Evolutionary conservation across 169 alveolate species (phyloP).

Genomic region (Miamiensis avidus): DNA sequence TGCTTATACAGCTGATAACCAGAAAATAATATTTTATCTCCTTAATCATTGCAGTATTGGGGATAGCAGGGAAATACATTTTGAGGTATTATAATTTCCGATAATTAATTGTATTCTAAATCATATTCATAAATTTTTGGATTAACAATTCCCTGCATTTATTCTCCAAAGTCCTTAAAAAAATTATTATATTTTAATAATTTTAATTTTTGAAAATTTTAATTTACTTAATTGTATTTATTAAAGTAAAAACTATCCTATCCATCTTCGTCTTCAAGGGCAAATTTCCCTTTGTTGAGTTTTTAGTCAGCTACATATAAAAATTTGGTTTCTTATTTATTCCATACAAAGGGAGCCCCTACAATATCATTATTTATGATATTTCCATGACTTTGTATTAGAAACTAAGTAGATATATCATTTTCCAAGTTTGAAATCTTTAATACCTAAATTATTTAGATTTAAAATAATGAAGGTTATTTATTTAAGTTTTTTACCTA

Average conservation of each 20-base stretch:
- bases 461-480: no score
- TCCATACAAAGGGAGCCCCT: neutral
- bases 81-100: neutral
- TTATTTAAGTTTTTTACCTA: no score
- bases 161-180: slow-evolving; percentile 9
- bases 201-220: no score
- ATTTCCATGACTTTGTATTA: neutral
- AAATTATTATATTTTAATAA: neutral
- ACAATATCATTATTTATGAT: neutral
- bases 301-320: neutral
- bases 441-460: no score
- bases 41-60: slow-evolving; percentile 3
- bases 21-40: slow-evolving; percentile 1
- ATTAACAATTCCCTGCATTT: neutral
- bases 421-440: no score
- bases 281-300: neutral
- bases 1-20: slow-evolving; percentile 3
- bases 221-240: neutral
- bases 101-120: neutral
- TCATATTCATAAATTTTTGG: slow-evolving; percentile 6
- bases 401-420: no score
- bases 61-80: slow-evolving; percentile 20
- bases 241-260: neutral
- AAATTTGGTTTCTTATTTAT: no score
- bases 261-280: neutral